Evolutionary conservation across 768 basidiomycete species (phyloP), one percentile per base, ranked within the genome.

Genomic region (Russula vinacea): DNA sequence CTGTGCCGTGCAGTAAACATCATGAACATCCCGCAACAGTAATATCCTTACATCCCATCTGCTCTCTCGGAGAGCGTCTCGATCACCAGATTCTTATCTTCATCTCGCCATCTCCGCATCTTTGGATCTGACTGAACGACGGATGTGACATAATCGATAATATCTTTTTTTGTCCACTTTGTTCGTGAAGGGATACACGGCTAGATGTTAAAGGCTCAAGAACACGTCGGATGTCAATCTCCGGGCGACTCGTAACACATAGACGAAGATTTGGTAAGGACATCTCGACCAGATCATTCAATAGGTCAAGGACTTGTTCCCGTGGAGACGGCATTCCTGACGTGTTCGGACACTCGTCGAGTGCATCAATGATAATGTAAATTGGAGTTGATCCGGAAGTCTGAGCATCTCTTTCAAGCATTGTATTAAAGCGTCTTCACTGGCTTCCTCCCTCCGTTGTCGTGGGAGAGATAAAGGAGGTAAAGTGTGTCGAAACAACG

Each of bases 111-210:
- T 57, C 6, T 32, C 1, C 32, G 19, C 56, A 57, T 57, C 7
- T 32, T 57, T 16, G 26, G 0, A 17, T 57, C 56, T 3, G 42
- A 57, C 10, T 45, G 19, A n/a, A 45, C 42, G 2, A 57, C 42
- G 17, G 42, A 57, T 1, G 16, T 32, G 1, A 57, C 19, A 57
- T 57, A 57, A 11, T 44, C 7, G 19, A 57, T 10, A 5, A 57
- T 57, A 22, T 57, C 42, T 5, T 45, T 3, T 45, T 57, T 45
- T 57, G 56, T 45, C 56, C 56, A 57, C 19, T 57, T 57, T 57
- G 42, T 2, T 57, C 29, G 10, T 57, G 56, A 13, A 56, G 56
- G 5, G 56, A 56, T 6, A 56, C 29, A 5, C 17, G 40, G 29
- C 5, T 10, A 0, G 56, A 32, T 32, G 56, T 56, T 17, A 44